These are phyloP conservation scores for Colletotrichum orchidophilum DNA, from an alignment of 2,329 filamentous ascomycete species.

Conservation along the genomic window DNA sequence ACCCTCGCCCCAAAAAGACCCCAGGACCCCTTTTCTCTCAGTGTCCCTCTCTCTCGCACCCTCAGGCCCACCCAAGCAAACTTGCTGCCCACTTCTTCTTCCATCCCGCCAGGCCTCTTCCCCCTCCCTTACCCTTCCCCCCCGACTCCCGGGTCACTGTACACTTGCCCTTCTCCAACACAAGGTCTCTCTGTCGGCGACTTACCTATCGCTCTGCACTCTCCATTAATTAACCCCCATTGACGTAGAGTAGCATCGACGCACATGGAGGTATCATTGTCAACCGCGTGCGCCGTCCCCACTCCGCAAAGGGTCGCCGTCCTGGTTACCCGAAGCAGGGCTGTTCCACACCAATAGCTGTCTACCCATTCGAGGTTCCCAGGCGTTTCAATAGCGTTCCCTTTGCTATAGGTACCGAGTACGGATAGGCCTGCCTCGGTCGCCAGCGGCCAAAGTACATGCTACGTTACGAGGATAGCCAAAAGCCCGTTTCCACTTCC, in stretches of 20 bases:
- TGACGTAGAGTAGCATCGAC: neutral
- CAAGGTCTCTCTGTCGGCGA: neutral
- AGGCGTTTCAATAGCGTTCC: slow-evolving; percentile 17
- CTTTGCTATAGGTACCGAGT: neutral
- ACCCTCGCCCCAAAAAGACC: neutral
- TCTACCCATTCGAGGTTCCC: slow-evolving; percentile 16
- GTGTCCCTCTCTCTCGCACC: neutral
- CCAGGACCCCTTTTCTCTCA: neutral
- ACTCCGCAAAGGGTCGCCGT: neutral
- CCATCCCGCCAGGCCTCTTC: neutral
- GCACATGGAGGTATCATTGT: neutral
- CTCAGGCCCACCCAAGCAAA: neutral
- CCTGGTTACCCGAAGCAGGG: neutral
- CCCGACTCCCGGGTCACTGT: neutral
- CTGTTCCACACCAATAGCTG: slow-evolving; percentile 14
- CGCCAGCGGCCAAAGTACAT: neutral
- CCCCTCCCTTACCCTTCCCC: neutral
- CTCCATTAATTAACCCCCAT: too few relatives aligned
- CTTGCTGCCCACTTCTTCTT: neutral
- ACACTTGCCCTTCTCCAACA: neutral
- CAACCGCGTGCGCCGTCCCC: neutral
- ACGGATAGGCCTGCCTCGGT: neutral
- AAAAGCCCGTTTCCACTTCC: neutral
- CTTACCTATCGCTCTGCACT: too few relatives aligned
- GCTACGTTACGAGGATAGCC: neutral